A percentile compares a stretch with the other conserved stretches of the same genome.
phyloP scores from a whole-genome alignment of 2,329 filamentous ascomycete species.

The Neurospora sp. region DNA sequence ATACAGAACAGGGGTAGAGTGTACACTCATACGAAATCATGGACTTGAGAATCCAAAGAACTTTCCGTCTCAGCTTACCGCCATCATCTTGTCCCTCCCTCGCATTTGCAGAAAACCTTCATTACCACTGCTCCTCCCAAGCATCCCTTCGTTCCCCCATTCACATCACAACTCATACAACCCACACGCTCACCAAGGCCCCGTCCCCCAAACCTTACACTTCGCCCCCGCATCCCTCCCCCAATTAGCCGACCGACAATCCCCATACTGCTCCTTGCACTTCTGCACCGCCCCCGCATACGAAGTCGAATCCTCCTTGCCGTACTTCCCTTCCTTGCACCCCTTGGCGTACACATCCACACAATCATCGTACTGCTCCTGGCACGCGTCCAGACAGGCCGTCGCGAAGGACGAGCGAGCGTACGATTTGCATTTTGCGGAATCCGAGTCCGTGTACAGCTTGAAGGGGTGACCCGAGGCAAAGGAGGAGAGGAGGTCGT shows the following conservation, averaged over 20 bases:
- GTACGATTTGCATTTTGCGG: conserved; percentile 35
- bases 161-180: background rate
- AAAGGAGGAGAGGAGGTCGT: conserved; percentile 37
- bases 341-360: conserved; percentile 37
- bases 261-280: conserved; percentile 39
- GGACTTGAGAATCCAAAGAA: background rate
- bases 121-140: background rate
- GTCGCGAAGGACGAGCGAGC: conserved; percentile 23
- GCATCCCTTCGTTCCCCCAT: background rate
- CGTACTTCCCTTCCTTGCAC: conserved; percentile 25
- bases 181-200: conserved; percentile 8
- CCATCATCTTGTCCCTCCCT: too few species aligned
- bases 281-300: conserved; percentile 26
- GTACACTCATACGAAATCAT: background rate
- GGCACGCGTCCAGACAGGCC: conserved; percentile 44
- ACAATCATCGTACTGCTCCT: conserved; percentile 41
- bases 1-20: background rate
- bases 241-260: conserved; percentile 36
- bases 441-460: conserved; percentile 37
- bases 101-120: background rate
- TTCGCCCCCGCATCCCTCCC: conserved; percentile 26
- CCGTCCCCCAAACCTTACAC: conserved; percentile 28
- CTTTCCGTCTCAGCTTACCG: too few species aligned
- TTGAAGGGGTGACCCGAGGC: conserved; percentile 35
- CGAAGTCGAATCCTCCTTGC: conserved; percentile 14